Percentiles rank a stretch among this genome's conserved stretches.
phyloP scores from a whole-genome alignment of 2,329 filamentous ascomycete genomes.

The Pseudogymnoascus sp. region DNA sequence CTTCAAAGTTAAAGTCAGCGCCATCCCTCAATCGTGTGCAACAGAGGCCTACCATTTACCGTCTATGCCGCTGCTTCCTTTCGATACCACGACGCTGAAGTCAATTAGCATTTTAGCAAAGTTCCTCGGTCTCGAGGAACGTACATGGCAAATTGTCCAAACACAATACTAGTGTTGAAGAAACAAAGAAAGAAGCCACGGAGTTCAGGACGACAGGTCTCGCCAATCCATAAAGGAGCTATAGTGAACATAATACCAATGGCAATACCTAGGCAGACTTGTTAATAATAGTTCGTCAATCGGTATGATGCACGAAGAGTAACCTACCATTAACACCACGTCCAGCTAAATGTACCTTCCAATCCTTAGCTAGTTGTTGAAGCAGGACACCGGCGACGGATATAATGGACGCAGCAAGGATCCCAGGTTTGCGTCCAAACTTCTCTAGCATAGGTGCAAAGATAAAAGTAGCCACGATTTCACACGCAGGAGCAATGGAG shows the following conservation, averaged over 20 bases:
- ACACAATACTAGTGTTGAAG: constrained; percentile 34
- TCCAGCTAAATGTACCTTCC: constrained; percentile 27
- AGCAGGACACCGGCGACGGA: constrained; percentile 28
- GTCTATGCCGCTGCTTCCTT: constrained; percentile 20
- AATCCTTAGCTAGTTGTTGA: constrained; percentile 27
- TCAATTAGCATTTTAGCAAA: neutral
- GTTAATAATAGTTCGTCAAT: neutral
- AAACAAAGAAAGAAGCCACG: constrained; percentile 35
- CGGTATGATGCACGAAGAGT: neutral
- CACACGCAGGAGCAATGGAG: constrained; percentile 26
- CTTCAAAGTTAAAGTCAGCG: neutral
- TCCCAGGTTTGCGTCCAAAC: constrained; percentile 29
- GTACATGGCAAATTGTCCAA: constrained; percentile 29
- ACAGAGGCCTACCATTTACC: constrained; percentile 18
- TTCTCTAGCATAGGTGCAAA: constrained; percentile 29
- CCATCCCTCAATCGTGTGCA: neutral
- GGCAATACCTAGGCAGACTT: constrained; percentile 21
- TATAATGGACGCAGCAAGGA: constrained; percentile 23
- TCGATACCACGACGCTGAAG: neutral
- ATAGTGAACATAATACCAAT: constrained; percentile 34
- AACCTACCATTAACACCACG: constrained; percentile 23
- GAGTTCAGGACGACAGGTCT: constrained; percentile 32
- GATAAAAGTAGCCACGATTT: constrained; percentile 26
- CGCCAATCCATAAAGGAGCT: constrained; percentile 34
- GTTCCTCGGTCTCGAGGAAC: neutral